Evolutionary conservation across 768 basidiomycete species (phyloP), one percentile per base, ranked within the genome.

Genomic region (Rhodocollybia butyracea): DNA sequence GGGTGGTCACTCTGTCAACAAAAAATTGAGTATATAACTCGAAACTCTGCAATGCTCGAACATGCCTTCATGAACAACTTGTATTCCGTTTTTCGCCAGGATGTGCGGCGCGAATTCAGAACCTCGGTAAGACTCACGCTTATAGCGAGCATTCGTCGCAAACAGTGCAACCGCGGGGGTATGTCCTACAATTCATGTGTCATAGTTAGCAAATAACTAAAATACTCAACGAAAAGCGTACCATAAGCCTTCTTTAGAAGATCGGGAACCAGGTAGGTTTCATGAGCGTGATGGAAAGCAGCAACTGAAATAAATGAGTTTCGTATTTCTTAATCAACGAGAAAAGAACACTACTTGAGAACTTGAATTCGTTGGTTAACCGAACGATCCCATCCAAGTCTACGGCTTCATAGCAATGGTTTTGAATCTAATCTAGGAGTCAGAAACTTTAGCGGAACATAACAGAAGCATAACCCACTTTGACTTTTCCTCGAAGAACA

Each of bases 191-290:
- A 13, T 15, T 32, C 10, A 22, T 15, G 7, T 24, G 34, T 26
- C 39, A 50, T 27, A 5, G 36, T 27, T 32, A 31, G 15, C 31
- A 22, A 30, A 39, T 21, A 30, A 43, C 19, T 60, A 38, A 31
- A 5, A 43, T 12, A 5, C 12, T 32, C 10, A 34, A 48, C 4
- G 26, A 8, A 7, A 27, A 17, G 19, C 24, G 22, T 19, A 78
- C 80, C 89, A 64, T 78, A 91, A 40, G 82, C 81, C 60, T 80
- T 79, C 72, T 88, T 91, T 61, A 95, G 72, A 2, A 88, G 67
- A 45, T 86, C 85, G 0, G 91, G 89, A n/a, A 94, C 87, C n/a
- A 94, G 79, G 65, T 88, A 94, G 0, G 89, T 83, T 63, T 92
- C 89, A 58, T 87, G 85, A 0, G 91, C 91, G 54, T 86, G 84